Evolutionary conservation across 2,329 filamentous ascomycete species (phyloP).

Genomic region (Zymoseptoria ardabiliae): DNA sequence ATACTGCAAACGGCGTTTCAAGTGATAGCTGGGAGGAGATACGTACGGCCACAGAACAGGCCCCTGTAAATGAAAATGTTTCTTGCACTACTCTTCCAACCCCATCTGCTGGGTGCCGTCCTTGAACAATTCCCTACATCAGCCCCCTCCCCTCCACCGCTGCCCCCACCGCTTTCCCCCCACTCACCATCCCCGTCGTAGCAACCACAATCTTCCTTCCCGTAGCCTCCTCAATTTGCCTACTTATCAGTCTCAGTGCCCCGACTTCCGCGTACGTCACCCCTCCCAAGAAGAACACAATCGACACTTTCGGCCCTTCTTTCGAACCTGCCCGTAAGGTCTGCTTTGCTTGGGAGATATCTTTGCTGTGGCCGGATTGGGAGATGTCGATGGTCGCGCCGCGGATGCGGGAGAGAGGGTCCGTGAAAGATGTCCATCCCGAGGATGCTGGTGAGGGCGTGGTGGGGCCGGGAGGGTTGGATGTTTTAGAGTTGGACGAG

Average conservation of each 20-base stretch:
- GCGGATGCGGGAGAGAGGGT: slow-evolving; percentile 76
- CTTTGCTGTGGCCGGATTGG: slow-evolving; percentile 89
- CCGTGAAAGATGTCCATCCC: slow-evolving; percentile 94
- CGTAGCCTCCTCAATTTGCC: slow-evolving; percentile 55
- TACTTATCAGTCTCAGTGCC: slow-evolving; percentile 80
- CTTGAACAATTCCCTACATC: slow-evolving; percentile 3
- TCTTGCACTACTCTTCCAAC: no score
- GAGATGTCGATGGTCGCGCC: slow-evolving; percentile 86
- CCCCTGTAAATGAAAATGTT: no score
- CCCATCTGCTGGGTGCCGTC: no score
- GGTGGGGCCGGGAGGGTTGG: slow-evolving; percentile 7
- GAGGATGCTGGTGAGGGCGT: not conserved
- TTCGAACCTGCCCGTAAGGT: slow-evolving; percentile 64
- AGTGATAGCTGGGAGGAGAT: no score
- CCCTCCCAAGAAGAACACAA: slow-evolving; percentile 96
- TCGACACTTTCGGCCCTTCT: slow-evolving; percentile 61
- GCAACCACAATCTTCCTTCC: slow-evolving; percentile 83
- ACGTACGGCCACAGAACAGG: no score
- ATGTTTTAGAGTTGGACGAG: slow-evolving; percentile 48
- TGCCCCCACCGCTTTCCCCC: slow-evolving; percentile 79
- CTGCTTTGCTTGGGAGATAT: slow-evolving; percentile 69
- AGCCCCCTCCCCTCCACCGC: slow-evolving; percentile 28
- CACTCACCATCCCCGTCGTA: slow-evolving; percentile 84
- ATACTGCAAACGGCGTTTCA: no score
- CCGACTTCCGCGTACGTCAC: slow-evolving; percentile 96